Evolutionary conservation across 805 yeast genomes (phyloP), one percentile per base, ranked within the genome.

Genomic region (Saccharomyces paradoxus): DNA sequence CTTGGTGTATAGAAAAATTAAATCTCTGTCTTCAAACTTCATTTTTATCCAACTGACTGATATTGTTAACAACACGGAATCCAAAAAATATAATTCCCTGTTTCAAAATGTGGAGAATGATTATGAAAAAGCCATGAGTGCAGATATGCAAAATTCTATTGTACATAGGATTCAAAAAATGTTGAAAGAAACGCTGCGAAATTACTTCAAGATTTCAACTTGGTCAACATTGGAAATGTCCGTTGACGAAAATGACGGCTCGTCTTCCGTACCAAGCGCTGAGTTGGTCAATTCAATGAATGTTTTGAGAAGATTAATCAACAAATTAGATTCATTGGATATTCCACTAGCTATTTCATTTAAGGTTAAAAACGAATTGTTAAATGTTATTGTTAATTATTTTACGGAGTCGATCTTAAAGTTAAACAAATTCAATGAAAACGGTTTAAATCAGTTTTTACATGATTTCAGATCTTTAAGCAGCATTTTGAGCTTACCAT

Each of bases 391-490:
- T 30, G 63, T 72, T 0, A 67, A 66, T n/a, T 68, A 66, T 49
- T 64, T 72, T 48, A 58, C 68, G 21, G 73, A 71, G 50, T 65
- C 71, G 8, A 68, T 74, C 31, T 60, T 74, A 30, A 74, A 73
- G 54, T 55, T 68, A 26, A 74, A 73, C 52, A 71, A 69, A 51
- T 74, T 74, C 56, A 70, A 67, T 46, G 48, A 57, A 9, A 14
- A 54, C 1, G 77, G 77, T 1, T 54, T 73, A 12, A 57, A 58
- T 2, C 77, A 74, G 54, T 54, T 73, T 7, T 50, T 60, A 10
- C 32, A 63, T 1, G 77, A 74, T 59, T 68, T 67, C 48, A 46
- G 57, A 2, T 59, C 71, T 1, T 49, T 72, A 13, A 69, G 66
- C 58, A 65, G 62, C 26, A 55, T 61, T 13, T 56, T 73, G 14